These are phyloP conservation scores for Strigomonas oncopelti DNA, from an alignment of 208 protist genomes.

Conservation along the genomic window DNA sequence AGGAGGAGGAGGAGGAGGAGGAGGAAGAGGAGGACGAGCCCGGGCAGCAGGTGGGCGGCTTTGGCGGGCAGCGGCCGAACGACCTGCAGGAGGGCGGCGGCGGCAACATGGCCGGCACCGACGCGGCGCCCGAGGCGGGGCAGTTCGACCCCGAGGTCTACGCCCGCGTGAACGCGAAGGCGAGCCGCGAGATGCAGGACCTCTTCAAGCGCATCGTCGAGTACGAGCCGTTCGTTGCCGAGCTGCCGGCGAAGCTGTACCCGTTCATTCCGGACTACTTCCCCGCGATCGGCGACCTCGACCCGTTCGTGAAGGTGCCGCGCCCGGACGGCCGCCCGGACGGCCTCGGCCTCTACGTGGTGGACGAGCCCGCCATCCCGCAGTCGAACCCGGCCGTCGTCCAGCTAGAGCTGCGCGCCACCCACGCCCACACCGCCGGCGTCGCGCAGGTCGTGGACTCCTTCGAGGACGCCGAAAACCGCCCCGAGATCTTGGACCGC, in stretches of 20 bases:
- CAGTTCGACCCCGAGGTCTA: conserved; percentile 89
- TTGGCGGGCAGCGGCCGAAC: conserved; percentile 58
- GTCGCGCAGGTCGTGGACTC: conserved; percentile 84
- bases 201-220: conserved; percentile 94
- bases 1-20: conserved; percentile 31
- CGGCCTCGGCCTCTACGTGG: conserved; percentile 88
- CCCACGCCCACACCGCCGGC: conserved; percentile 56
- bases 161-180: conserved; percentile 71
- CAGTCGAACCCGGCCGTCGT: conserved; percentile 96
- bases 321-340: conserved; percentile 89
- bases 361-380: conserved; percentile 95
- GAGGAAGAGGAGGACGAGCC: conserved; percentile 18
- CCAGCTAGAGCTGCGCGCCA: conserved; percentile 82
- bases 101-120: conserved; percentile 13
- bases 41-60: conserved; percentile 37
- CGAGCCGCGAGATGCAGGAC: conserved; percentile 92
- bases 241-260: conserved; percentile 93
- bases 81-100: conserved; percentile 42
- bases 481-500: conserved; percentile 89
- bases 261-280: conserved; percentile 98
- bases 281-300: conserved; percentile 95
- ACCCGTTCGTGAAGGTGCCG: conserved; percentile 97
- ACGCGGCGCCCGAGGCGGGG: conserved; percentile 7
- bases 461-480: conserved; percentile 94
- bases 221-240: conserved; percentile 92